phyloP scores from a whole-genome alignment of 768 basidiomycete genomes.

The Mycena latifolia region DNA sequence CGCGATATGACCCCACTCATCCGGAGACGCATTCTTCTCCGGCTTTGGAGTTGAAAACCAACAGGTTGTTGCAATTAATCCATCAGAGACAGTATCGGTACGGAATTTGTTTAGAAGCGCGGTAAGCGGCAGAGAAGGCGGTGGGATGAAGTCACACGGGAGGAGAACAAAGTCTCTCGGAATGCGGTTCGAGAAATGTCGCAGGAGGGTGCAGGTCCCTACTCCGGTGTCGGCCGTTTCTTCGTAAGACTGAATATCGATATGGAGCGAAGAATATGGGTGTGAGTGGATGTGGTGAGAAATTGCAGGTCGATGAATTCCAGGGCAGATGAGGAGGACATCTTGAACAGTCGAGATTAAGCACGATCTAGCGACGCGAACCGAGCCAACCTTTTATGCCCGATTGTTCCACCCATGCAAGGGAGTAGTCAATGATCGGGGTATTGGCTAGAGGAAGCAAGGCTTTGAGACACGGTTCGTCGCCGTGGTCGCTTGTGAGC shows the following conservation, averaged over 20 bases:
- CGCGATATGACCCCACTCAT: slow-evolving; percentile 74
- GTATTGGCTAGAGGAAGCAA: slow-evolving; percentile 89
- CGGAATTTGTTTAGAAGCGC: slow-evolving; percentile 87
- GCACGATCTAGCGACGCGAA: slow-evolving; percentile 15
- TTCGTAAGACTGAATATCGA: slow-evolving; percentile 87
- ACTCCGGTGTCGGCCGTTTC: slow-evolving; percentile 73
- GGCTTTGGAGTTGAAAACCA: slow-evolving; percentile 67
- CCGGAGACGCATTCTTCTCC: slow-evolving; percentile 67
- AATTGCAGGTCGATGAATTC: slow-evolving; percentile 78
- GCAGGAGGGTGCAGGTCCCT: slow-evolving; percentile 82
- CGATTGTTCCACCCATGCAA: slow-evolving; percentile 90
- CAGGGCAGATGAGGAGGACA: slow-evolving; percentile 88
- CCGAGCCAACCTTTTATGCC: slow-evolving; percentile 80
- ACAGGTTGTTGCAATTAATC: slow-evolving; percentile 73
- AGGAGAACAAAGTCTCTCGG: slow-evolving; percentile 89
- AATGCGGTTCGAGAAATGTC: slow-evolving; percentile 82
- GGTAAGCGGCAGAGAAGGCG: slow-evolving; percentile 76
- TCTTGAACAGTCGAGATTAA: slow-evolving; percentile 59
- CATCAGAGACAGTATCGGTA: slow-evolving; percentile 72
- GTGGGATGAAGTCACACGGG: slow-evolving; percentile 92
- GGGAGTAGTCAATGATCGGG: slow-evolving; percentile 86
- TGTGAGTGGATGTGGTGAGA: slow-evolving; percentile 90
- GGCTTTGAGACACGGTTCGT: slow-evolving; percentile 88
- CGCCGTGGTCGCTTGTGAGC: slow-evolving; percentile 82
- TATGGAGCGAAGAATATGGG: slow-evolving; percentile 72